Evolutionary conservation across 331 rosid genomes (phyloP), one percentile per base, ranked within the genome.

Genomic region (Spiraea crenata): DNA sequence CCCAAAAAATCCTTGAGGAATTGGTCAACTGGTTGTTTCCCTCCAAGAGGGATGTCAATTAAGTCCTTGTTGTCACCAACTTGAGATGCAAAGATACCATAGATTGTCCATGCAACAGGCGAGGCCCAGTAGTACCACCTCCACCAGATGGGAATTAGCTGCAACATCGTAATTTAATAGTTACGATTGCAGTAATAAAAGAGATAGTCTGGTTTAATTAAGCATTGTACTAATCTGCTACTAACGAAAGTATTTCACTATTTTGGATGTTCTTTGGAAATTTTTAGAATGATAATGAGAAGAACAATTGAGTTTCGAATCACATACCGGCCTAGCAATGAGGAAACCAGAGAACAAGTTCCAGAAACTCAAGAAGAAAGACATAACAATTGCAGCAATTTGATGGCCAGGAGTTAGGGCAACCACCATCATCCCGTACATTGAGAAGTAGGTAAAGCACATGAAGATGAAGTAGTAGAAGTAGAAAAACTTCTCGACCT

Each of bases 261-360:
- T 25, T 25, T 25, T 25, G 31, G 31, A 25, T 25, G 31, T 25
- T 25, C 31, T 25, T 25, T 25, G 31, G 31, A 25, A 25, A 25
- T 25, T 25, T 25, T 25, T 25, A 25, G 31, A 25, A 25, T 25
- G 31, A 25, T 25, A 9, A 56, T 56, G n/a, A 13, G 42, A 38
- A 4, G 17, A 34, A 41, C 39, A 31, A 50, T 25, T 12, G 16
- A 34, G 25, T 64, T 50, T 38, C 9, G 13, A 50, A 38, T 56
- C 3, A 47, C 82, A 1, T 75, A 86, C 87, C 79, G 84, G 83
- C 72, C 84, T 72, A 6, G 85, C 79, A 47, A 86, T 63, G 62
- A 86, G 68, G 69, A 86, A 83, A 55, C 90, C 88, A 14, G 87
- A 78, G 83, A 85, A 85, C 76, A 85, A 75, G 80, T 82, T 85